Conservation (phyloP, 2,329 filamentous ascomycete genomes). For the Aspergillus fijiensis region DNA sequence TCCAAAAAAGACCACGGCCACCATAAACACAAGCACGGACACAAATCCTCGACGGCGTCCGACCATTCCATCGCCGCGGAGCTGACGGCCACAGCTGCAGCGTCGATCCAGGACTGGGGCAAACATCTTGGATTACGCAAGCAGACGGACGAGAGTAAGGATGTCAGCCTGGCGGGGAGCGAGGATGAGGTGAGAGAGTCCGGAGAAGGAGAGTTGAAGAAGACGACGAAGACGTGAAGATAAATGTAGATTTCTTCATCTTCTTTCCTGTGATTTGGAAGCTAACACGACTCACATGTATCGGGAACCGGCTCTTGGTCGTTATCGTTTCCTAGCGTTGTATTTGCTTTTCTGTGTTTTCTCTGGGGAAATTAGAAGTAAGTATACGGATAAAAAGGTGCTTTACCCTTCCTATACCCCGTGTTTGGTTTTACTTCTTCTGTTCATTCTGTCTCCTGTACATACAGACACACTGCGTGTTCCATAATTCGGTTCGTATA, state of each 20-base stretch:
- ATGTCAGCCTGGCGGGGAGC: conserved; percentile 72
- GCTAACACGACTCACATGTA: too few relatives aligned
- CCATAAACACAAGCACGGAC: background rate
- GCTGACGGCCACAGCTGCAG: conserved; percentile 17
- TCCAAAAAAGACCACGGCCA: conserved; percentile 6
- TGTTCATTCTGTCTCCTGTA: too few relatives aligned
- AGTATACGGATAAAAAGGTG: too few relatives aligned
- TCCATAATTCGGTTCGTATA: too few relatives aligned
- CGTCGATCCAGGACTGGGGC: conserved; percentile 18
- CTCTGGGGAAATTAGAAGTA: too few relatives aligned
- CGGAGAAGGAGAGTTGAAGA: background rate
- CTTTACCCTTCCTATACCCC: too few relatives aligned
- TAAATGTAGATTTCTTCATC: background rate
- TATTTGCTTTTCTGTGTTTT: too few relatives aligned
- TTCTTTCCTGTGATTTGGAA: background rate
- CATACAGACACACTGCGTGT: too few relatives aligned
- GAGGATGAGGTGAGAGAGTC: conserved; percentile 36
- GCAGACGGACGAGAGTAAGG: conserved; percentile 63
- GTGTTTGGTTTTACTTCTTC: too few relatives aligned
- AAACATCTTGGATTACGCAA: conserved; percentile 69
- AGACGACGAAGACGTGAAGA: background rate
- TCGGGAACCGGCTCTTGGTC: too few relatives aligned
- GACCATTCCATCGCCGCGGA: conserved; percentile 15
- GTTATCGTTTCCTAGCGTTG: too few relatives aligned
- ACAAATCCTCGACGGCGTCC: background rate